Conservation (phyloP, 495 filamentous ascomycete genomes). For the Platismatia glauca region DNA sequence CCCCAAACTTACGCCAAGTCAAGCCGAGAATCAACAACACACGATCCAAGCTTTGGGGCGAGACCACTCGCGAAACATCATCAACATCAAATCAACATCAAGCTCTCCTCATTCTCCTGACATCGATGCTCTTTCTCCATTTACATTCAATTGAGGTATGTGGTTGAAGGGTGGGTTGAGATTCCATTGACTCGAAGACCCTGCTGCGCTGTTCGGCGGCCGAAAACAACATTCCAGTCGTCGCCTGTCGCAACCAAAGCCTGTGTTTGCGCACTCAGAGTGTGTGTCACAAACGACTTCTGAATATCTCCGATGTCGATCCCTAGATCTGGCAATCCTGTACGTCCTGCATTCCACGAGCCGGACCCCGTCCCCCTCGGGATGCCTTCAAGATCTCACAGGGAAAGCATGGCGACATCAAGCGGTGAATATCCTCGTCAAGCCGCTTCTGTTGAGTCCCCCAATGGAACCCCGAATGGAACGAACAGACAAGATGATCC, state of each 20-base stretch:
- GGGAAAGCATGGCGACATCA: slow-evolving; percentile 9
- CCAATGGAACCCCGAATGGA: slow-evolving; percentile 17
- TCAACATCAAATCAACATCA: neutral
- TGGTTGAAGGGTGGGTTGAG: neutral
- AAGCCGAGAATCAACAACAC: neutral
- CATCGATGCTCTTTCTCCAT: too few relatives aligned
- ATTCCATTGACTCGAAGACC: neutral
- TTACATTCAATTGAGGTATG: neutral
- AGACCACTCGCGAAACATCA: neutral
- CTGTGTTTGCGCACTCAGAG: slow-evolving; percentile 3
- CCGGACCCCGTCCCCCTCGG: neutral
- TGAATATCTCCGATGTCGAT: neutral
- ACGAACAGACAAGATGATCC: slow-evolving; percentile 34
- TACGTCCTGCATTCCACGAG: slow-evolving; percentile 2
- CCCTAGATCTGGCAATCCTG: neutral
- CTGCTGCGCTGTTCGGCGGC: slow-evolving; percentile 7
- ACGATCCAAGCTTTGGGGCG: neutral
- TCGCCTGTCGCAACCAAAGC: slow-evolving; percentile 12
- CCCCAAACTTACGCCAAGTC: neutral
- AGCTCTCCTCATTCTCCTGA: neutral
- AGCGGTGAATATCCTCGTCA: slow-evolving; percentile 11
- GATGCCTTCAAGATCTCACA: neutral
- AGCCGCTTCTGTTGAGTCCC: neutral
- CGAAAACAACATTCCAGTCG: slow-evolving; percentile 15
- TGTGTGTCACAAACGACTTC: neutral